These are phyloP conservation scores for Aegilops longissima DNA, from an alignment of 176 grass and related monocot genomes.

Conservation along the genomic window DNA sequence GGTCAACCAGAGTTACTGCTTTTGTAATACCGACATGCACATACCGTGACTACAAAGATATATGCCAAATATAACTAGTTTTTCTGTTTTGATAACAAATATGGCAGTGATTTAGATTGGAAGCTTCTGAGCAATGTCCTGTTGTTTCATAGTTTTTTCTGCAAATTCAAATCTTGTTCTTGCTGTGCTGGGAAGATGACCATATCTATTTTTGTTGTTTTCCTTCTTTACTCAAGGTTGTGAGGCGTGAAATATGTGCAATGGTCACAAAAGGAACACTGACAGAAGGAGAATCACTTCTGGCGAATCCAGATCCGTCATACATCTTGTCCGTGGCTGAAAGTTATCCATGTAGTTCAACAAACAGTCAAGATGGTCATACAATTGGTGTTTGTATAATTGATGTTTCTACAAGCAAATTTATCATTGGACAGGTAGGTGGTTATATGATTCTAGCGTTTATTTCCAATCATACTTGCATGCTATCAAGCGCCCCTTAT, in stretches of 20 bases:
- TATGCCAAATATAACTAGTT: neutral
- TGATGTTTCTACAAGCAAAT: constrained; percentile 97
- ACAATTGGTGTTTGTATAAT: constrained; percentile 81
- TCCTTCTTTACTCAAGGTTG: constrained; percentile 69
- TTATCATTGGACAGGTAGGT: constrained; percentile 91
- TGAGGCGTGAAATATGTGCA: constrained; percentile 97
- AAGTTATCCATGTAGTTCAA: constrained; percentile 47
- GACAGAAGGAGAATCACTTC: constrained; percentile 75
- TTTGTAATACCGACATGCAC: neutral
- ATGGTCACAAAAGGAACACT: constrained; percentile 91
- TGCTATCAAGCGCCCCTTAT: neutral
- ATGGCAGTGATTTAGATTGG: neutral
- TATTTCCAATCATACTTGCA: constrained; percentile 26
- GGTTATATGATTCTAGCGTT: constrained; percentile 1
- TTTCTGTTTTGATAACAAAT: constrained; percentile 7
- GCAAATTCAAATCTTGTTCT: neutral
- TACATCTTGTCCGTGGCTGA: constrained; percentile 86
- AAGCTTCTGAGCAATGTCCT: neutral
- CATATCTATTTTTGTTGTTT: constrained; percentile 18
- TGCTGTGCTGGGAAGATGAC: neutral
- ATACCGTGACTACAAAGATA: constrained; percentile 13
- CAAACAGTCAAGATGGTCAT: constrained; percentile 39
- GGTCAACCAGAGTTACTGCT: neutral
- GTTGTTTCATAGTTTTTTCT: constrained; percentile 7
- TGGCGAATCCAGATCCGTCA: constrained; percentile 77